Evolutionary conservation across 2,329 filamentous ascomycete species (phyloP).

Genomic region (Hymenoscyphus repandus): DNA sequence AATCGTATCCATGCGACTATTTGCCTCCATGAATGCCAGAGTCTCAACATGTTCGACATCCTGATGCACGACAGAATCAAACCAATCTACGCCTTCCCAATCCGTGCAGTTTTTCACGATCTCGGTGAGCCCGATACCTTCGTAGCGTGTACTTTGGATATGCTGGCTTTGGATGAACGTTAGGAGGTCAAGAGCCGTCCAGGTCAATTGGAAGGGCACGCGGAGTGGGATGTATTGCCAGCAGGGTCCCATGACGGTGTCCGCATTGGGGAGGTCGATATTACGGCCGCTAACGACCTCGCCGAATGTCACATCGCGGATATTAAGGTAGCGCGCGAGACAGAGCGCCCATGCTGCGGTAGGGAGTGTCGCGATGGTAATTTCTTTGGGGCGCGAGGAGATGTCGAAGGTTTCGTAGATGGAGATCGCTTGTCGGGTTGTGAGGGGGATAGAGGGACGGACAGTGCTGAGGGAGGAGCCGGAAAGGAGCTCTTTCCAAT

Average conservation of each 20-base stretch:
- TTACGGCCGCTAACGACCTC: slow-evolving; percentile 39
- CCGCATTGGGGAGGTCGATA: slow-evolving; percentile 33
- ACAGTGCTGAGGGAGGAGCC: slow-evolving; percentile 21
- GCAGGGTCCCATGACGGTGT: slow-evolving; percentile 40
- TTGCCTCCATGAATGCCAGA: slow-evolving; percentile 35
- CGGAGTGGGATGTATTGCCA: slow-evolving; percentile 42
- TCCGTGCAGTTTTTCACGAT: slow-evolving; percentile 33
- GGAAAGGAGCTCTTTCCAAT: slow-evolving; percentile 41
- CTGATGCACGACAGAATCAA: slow-evolving; percentile 35
- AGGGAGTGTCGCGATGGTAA: slow-evolving; percentile 39
- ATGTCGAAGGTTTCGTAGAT: slow-evolving; percentile 26
- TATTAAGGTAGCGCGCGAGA: slow-evolving; percentile 33
- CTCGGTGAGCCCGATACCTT: slow-evolving; percentile 33
- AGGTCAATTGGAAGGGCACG: slow-evolving; percentile 32
- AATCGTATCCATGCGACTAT: slow-evolving; percentile 29
- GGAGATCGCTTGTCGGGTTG: slow-evolving; percentile 29
- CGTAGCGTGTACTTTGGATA: slow-evolving; percentile 29
- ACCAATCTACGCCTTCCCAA: slow-evolving; percentile 30
- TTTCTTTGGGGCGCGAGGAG: slow-evolving; percentile 31
- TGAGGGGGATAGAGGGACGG: slow-evolving; percentile 6
- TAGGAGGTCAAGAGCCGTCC: slow-evolving; percentile 33
- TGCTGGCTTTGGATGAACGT: slow-evolving; percentile 32
- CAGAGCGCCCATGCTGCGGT: slow-evolving; percentile 40
- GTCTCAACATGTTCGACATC: slow-evolving; percentile 38
- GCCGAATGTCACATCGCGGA: slow-evolving; percentile 37